phyloP scores from a whole-genome alignment of 352 stramenopile species.

The Pythium monospermum region DNA sequence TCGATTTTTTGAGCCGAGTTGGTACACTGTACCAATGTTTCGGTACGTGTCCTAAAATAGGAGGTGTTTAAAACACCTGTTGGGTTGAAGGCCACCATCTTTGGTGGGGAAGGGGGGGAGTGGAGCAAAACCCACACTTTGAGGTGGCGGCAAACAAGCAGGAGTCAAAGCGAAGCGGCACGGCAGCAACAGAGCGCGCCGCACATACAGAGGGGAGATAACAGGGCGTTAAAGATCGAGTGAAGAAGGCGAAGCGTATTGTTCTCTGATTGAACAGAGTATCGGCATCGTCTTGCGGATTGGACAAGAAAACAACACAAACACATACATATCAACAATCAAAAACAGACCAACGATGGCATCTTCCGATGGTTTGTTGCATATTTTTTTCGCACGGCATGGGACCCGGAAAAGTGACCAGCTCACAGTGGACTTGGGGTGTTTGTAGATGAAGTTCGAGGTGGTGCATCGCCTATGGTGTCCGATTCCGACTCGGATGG shows the following conservation, averaged over 20 bases:
- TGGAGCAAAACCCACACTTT: conserved; percentile 1
- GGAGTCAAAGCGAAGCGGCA: background rate
- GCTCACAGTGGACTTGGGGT: background rate
- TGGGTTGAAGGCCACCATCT: conserved; percentile 1
- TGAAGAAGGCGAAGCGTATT: background rate
- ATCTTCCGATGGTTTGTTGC: conserved; percentile 26
- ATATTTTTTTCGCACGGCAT: too few relatives aligned
- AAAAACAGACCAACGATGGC: conserved; percentile 15
- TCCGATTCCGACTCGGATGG: conserved; percentile 81
- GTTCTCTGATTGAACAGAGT: too few relatives aligned
- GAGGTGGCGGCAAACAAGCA: conserved; percentile 1
- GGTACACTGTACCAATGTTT: background rate
- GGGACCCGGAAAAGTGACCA: too few relatives aligned
- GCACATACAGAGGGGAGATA: too few relatives aligned
- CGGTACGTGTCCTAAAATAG: conserved; percentile 2
- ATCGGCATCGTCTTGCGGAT: background rate
- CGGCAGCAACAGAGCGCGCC: conserved; percentile 2
- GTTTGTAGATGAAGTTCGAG: conserved; percentile 65
- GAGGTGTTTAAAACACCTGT: conserved; percentile 6
- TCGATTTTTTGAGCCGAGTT: too few relatives aligned
- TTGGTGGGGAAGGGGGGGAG: conserved; percentile 6
- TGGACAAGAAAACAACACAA: background rate
- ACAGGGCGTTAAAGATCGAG: background rate
- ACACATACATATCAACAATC: conserved; percentile 4
- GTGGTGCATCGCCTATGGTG: conserved; percentile 66